These are phyloP conservation scores for Diutina catenulata DNA, from an alignment of 1,139 yeast genomes.

Conservation along the genomic window DNA sequence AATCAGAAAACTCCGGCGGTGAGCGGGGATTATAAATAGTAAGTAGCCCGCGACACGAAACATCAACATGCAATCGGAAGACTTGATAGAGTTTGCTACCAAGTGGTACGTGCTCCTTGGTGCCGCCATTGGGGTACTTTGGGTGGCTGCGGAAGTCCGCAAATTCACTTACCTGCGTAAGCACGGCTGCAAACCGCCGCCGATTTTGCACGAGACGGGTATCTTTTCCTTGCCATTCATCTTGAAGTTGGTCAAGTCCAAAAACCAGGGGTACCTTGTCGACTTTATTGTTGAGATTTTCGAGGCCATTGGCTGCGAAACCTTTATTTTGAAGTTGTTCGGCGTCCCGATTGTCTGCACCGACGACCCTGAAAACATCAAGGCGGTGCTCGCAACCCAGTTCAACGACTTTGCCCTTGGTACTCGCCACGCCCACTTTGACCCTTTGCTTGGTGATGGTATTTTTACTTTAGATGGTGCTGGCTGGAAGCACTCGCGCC, in stretches of 20 bases:
- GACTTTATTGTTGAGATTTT: slow-evolving; percentile 3
- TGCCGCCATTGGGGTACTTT: too few relatives aligned
- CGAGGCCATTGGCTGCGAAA: not conserved
- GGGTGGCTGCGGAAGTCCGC: not conserved
- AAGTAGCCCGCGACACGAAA: too few relatives aligned
- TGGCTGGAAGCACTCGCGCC: slow-evolving; percentile 48
- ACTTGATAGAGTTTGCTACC: too few relatives aligned
- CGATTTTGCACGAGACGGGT: not conserved
- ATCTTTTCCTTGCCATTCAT: slow-evolving; percentile 1
- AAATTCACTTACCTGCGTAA: not conserved
- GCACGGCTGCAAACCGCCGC: not conserved
- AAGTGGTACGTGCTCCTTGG: too few relatives aligned
- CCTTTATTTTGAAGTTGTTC: not conserved
- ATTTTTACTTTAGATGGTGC: slow-evolving; percentile 26
- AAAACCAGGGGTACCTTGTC: slow-evolving; percentile 2
- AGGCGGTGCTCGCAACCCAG: slow-evolving; percentile 5
- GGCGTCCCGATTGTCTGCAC: slow-evolving; percentile 4
- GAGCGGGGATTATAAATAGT: not conserved
- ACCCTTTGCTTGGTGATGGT: slow-evolving; percentile 5
- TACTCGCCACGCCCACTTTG: slow-evolving; percentile 5
- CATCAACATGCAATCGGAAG: too few relatives aligned
- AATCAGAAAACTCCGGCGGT: not conserved
- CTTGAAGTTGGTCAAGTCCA: slow-evolving; percentile 1
- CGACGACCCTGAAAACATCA: slow-evolving; percentile 5
- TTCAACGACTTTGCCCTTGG: slow-evolving; percentile 6